Conservation (phyloP, 2,329 filamentous ascomycete species). For the Alternaria sp. region DNA sequence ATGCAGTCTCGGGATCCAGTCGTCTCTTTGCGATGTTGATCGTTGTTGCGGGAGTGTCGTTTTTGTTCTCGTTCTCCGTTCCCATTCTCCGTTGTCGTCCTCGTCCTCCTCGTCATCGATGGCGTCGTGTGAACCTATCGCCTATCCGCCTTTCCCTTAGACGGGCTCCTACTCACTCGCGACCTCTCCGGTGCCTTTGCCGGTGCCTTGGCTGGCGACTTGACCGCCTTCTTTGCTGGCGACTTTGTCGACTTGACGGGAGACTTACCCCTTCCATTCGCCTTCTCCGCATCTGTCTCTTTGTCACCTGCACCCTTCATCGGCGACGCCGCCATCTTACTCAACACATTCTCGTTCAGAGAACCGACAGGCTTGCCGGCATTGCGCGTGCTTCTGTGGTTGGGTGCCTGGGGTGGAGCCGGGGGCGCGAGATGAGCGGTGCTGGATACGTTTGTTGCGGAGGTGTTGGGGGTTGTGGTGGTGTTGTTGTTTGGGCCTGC, state of each 20-base stretch:
- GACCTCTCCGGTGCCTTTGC: background rate
- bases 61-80: background rate
- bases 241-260: background rate
- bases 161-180: background rate
- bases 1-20: background rate
- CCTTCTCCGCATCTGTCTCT: background rate
- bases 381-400: background rate
- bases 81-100: too few relatives aligned
- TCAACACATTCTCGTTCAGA: background rate
- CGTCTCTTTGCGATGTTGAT: background rate
- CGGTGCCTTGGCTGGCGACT: background rate
- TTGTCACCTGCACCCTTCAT: background rate
- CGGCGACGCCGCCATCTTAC: background rate
- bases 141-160: too few relatives aligned
- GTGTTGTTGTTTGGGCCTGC: background rate
- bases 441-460: rapidly evolving
- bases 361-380: background rate
- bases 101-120: background rate
- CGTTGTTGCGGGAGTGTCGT: background rate
- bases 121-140: too few relatives aligned
- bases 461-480: background rate
- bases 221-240: background rate
- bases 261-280: background rate
- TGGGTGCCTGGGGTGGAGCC: background rate
- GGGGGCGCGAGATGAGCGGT: background rate